Evolutionary conservation across 371 early-diverging fungal species (phyloP).

Genomic region (Coemansia sp.): DNA sequence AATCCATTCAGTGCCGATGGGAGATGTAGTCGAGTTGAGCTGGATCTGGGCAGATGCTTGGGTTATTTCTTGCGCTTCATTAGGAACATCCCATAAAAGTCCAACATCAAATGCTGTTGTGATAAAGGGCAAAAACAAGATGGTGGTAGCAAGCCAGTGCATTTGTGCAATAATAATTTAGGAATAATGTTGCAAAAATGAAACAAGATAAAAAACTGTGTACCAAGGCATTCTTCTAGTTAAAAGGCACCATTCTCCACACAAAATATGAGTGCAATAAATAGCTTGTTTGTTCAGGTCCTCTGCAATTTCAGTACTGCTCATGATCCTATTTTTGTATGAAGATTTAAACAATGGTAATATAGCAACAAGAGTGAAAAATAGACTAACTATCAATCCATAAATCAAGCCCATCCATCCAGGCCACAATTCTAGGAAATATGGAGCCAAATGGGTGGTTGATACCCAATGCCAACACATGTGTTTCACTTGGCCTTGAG

Average conservation of each 20-base stretch:
- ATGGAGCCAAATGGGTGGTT: constrained; percentile 24
- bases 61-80: constrained; percentile 30
- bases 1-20: constrained; percentile 45
- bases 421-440: constrained; percentile 24
- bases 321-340: not conserved
- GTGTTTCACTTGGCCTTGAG: not conserved
- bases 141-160: not conserved
- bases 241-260: not conserved
- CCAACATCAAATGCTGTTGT: constrained; percentile 23
- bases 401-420: constrained; percentile 48
- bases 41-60: constrained; percentile 36
- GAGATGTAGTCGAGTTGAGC: constrained; percentile 35
- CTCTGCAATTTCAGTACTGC: not conserved
- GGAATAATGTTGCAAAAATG: too few species aligned
- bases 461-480: constrained; percentile 16
- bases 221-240: not conserved
- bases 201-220: too few species aligned
- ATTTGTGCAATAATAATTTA: not conserved
- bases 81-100: constrained; percentile 43
- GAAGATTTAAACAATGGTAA: not conserved
- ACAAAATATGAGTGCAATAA: not conserved
- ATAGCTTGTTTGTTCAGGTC: not conserved
- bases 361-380: not conserved
- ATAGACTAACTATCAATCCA: not conserved
- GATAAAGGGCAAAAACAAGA: not conserved